A percentile compares a stretch with the other conserved stretches of the same genome.
phyloP scores from a whole-genome alignment of 225 moss, liverwort and hornwort genomes.

The Pseudoscleropodium purum region DNA sequence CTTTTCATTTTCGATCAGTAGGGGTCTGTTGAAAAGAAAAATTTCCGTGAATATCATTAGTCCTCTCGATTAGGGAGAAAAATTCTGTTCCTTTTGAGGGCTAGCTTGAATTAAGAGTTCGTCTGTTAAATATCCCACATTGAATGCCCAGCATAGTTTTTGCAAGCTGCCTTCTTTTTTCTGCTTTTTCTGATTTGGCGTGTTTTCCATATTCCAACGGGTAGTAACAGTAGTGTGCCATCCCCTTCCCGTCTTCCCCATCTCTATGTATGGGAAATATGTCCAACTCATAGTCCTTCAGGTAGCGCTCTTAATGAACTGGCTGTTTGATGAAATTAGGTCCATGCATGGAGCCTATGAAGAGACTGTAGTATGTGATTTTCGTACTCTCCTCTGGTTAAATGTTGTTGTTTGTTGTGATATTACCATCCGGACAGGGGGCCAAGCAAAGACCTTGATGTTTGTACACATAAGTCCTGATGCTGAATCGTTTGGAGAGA shows the following conservation, averaged over 20 bases:
- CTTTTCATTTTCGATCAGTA: background rate
- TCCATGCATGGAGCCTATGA: background rate
- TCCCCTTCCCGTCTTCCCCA: background rate
- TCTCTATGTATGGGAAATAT: background rate
- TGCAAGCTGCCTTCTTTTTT: background rate
- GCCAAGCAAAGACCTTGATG: constrained; percentile 95
- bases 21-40: background rate
- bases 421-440: constrained; percentile 19
- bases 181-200: background rate
- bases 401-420: background rate
- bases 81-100: no score
- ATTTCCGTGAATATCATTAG: background rate
- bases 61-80: background rate
- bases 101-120: background rate
- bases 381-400: background rate
- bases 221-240: background rate
- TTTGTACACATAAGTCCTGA: constrained; percentile 93
- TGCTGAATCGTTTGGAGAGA: constrained; percentile 76
- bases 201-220: background rate
- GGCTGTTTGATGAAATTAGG: background rate
- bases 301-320: background rate
- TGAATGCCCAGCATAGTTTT: background rate
- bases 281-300: background rate
- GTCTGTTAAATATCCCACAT: background rate
- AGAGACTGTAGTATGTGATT: background rate